A percentile compares a stretch with the other conserved stretches of the same genome.
Conservation (phyloP, 805 yeast species). For the Candida multigemmis region DNA sequence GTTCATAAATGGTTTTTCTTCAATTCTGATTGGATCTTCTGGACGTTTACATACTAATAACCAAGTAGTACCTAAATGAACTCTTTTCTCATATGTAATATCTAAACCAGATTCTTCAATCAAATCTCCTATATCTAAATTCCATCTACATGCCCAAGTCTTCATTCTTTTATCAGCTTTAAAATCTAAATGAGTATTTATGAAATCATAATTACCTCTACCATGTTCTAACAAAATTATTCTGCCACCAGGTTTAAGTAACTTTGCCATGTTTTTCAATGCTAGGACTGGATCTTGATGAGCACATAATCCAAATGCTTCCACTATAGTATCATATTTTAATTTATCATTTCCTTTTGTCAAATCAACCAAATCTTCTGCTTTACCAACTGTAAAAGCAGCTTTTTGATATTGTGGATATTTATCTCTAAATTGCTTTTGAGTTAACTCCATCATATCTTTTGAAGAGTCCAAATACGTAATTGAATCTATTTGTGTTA, state of each 20-base stretch:
- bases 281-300: constrained; percentile 89
- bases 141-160: constrained; percentile 98
- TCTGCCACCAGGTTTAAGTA: constrained; percentile 86
- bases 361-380: constrained; percentile 65
- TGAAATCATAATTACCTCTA: constrained; percentile 66
- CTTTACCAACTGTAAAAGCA: constrained; percentile 84
- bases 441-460: constrained; percentile 78
- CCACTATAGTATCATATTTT: constrained; percentile 85
- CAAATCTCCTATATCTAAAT: constrained; percentile 83
- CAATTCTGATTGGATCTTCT: constrained; percentile 46
- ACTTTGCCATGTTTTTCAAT: constrained; percentile 56
- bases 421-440: constrained; percentile 57
- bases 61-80: constrained; percentile 93
- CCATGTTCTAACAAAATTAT: constrained; percentile 89
- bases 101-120: constrained; percentile 78
- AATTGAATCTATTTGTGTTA: constrained; percentile 53
- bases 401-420: constrained; percentile 65
- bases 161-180: constrained; percentile 77
- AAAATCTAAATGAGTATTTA: constrained; percentile 74
- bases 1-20: constrained; percentile 33
- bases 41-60: constrained; percentile 66
- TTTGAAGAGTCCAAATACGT: constrained; percentile 81
- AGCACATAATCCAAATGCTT: constrained; percentile 93
- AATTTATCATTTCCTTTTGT: constrained; percentile 32
- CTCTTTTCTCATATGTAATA: constrained; percentile 68